These are phyloP conservation scores for Mortierella sp. DNA, from an alignment of 371 early-diverging fungal genomes.

Conservation along the genomic window DNA sequence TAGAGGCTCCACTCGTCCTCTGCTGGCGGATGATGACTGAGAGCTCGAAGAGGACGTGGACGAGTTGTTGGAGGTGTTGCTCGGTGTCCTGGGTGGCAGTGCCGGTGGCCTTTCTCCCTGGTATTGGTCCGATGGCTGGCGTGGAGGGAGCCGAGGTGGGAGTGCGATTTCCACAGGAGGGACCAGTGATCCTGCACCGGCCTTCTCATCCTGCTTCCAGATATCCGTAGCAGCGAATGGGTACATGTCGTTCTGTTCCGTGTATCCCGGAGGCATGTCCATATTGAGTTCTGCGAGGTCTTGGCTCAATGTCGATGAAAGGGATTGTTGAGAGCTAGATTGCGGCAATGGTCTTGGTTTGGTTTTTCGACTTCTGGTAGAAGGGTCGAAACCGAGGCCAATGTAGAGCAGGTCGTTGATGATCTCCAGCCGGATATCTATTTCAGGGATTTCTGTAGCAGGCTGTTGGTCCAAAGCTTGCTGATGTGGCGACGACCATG, in stretches of 20 bases:
- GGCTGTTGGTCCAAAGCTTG: conserved; percentile 1
- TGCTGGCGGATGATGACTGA: conserved; percentile 2
- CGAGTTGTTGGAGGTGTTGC: conserved; percentile 1
- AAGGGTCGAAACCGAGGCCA: conserved; percentile 57
- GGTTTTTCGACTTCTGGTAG: conserved; percentile 30
- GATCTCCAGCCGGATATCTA: conserved; percentile 49
- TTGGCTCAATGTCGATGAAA: conserved; percentile 10
- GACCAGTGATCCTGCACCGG: neutral
- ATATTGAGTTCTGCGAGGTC: conserved; percentile 29
- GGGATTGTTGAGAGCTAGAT: neutral
- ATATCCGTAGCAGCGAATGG: conserved; percentile 25
- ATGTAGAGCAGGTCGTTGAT: conserved; percentile 54
- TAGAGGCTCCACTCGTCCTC: conserved; percentile 37
- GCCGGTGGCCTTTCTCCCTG: neutral
- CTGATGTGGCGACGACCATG: conserved; percentile 24
- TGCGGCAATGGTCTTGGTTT: conserved; percentile 11
- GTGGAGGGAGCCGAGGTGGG: conserved; percentile 35
- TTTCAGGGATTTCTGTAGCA: conserved; percentile 6
- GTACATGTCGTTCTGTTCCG: conserved; percentile 28
- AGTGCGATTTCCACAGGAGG: conserved; percentile 9
- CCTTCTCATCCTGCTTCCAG: neutral
- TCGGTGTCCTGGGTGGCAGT: conserved; percentile 10
- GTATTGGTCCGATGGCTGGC: neutral
- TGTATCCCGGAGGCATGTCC: conserved; percentile 37
- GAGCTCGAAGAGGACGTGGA: conserved; percentile 5